Percentiles rank a stretch among this genome's conserved stretches.
Evolutionary conservation across 139 green algal genomes (phyloP).

Genomic region (Chlamydomonas sp.): DNA sequence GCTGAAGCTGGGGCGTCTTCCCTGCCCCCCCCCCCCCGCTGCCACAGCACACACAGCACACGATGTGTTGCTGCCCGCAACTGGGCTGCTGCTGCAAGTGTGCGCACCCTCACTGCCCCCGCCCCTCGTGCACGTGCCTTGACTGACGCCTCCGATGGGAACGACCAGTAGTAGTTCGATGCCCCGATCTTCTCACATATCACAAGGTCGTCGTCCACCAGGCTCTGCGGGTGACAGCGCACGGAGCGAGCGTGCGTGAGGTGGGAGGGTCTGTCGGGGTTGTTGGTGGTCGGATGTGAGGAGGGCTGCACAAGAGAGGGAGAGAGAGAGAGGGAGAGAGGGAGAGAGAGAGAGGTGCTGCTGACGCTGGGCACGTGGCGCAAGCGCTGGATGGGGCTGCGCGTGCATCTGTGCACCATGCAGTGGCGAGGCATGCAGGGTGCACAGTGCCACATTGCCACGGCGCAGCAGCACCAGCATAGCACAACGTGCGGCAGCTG

Average conservation of each 20-base stretch:
- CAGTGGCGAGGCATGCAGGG: background rate
- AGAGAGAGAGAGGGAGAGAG: background rate
- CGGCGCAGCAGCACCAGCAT: too few relatives aligned
- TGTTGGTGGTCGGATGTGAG: background rate
- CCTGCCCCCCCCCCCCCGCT: background rate
- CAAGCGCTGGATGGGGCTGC: too few relatives aligned
- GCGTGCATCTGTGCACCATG: too few relatives aligned
- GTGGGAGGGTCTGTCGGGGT: background rate
- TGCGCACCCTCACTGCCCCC: background rate
- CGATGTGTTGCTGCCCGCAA: background rate
- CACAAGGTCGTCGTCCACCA: conserved; percentile 75
- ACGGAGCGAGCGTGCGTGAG: background rate
- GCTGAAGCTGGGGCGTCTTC: too few relatives aligned
- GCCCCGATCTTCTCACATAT: conserved; percentile 71
- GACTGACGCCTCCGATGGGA: conserved; percentile 58
- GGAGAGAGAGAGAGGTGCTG: too few relatives aligned
- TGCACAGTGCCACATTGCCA: too few relatives aligned
- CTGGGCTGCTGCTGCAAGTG: background rate
- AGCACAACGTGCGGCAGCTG: too few relatives aligned
- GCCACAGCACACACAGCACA: background rate
- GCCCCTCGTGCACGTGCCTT: conserved; percentile 32
- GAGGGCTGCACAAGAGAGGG: background rate
- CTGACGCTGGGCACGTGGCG: too few relatives aligned
- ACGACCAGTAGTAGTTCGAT: conserved; percentile 77
- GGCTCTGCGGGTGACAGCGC: conserved; percentile 30